Conservation (phyloP, 1,284 basidiomycete species). For the Coniferiporia weirii region DNA sequence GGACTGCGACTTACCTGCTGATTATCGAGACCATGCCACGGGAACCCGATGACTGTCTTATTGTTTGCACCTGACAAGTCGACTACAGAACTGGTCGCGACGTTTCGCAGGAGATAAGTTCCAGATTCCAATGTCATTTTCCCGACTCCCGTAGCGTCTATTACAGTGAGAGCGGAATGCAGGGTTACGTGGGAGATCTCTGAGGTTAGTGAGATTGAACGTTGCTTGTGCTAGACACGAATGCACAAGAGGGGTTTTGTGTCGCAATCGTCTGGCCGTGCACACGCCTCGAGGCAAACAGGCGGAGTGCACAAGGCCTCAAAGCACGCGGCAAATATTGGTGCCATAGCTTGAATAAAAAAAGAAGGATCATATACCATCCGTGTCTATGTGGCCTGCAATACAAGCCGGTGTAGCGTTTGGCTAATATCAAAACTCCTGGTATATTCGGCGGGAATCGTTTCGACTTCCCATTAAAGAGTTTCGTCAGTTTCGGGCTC, state of each 20-base stretch:
- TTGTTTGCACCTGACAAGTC: slow-evolving; percentile 15
- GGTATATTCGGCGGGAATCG: neutral
- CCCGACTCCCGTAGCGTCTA: neutral
- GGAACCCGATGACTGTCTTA: slow-evolving; percentile 14
- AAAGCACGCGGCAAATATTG: neutral
- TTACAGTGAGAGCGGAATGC: neutral
- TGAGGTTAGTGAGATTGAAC: neutral
- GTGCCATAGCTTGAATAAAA: neutral
- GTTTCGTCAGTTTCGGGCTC: neutral
- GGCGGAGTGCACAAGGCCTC: neutral
- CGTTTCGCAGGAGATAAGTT: slow-evolving; percentile 9
- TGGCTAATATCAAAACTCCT: neutral
- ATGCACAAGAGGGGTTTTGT: neutral
- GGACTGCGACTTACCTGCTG: slow-evolving; percentile 7
- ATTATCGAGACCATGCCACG: slow-evolving; percentile 11
- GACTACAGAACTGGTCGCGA: slow-evolving; percentile 2
- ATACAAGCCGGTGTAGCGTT: neutral
- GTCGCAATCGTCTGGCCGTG: neutral
- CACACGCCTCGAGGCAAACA: neutral
- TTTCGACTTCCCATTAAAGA: neutral
- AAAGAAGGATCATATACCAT: neutral
- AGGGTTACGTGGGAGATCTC: neutral
- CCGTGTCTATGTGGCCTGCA: neutral
- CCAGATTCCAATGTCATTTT: neutral
- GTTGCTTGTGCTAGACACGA: neutral